These are phyloP conservation scores for Xylaria sp. DNA, from an alignment of 2,329 filamentous ascomycete genomes.

Conservation along the genomic window DNA sequence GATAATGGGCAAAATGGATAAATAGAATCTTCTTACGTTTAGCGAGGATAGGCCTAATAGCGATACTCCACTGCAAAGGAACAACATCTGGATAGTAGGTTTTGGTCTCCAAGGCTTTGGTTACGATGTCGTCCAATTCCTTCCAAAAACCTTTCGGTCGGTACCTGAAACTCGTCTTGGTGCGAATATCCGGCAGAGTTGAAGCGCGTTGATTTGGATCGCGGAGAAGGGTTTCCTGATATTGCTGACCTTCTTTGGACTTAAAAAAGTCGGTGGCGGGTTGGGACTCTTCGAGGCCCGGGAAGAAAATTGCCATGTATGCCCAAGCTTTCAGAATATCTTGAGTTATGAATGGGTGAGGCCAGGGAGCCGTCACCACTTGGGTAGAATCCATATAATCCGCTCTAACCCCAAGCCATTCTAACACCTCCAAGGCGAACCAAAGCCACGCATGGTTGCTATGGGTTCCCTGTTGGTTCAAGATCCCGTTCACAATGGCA, in stretches of 20 bases:
- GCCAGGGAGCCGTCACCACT: conserved; percentile 38
- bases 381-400: conserved; percentile 40
- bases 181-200: conserved; percentile 51
- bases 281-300: conserved; percentile 39
- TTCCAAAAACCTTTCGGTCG: conserved; percentile 52
- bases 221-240: conserved; percentile 52
- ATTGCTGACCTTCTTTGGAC: conserved; percentile 47
- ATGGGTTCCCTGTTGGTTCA: conserved; percentile 38
- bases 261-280: conserved; percentile 49
- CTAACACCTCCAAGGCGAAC: conserved; percentile 44
- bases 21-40: conserved; percentile 39
- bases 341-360: conserved; percentile 52
- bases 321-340: conserved; percentile 52
- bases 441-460: conserved; percentile 42
- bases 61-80: conserved; percentile 54
- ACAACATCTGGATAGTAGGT: conserved; percentile 42
- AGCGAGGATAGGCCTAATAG: conserved; percentile 54
- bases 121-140: conserved; percentile 49
- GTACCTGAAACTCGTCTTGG: conserved; percentile 50
- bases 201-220: conserved; percentile 54
- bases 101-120: conserved; percentile 34
- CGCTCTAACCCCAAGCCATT: conserved; percentile 43
- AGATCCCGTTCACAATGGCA: conserved; percentile 49
- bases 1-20: neutral
- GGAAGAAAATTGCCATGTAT: conserved; percentile 54